Evolutionary conservation across 2,329 filamentous ascomycete species (phyloP).

Genomic region (Epicoccum nigrum): DNA sequence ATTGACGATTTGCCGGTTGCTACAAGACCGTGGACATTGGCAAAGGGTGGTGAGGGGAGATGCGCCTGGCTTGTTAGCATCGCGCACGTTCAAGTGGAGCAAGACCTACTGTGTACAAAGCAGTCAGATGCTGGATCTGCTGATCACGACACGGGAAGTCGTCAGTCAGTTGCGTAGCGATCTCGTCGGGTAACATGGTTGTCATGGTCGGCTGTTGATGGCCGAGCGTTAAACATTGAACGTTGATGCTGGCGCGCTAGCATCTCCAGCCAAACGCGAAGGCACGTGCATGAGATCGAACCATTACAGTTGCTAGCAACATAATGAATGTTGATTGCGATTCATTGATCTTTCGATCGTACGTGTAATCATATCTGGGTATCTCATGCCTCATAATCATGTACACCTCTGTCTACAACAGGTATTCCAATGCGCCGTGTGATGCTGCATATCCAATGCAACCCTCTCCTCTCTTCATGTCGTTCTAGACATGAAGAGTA

Average conservation of each 20-base stretch:
- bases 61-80: slow-evolving; percentile 57
- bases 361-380: slow-evolving; percentile 10
- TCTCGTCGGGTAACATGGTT: slow-evolving; percentile 48
- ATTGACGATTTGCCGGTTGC: slow-evolving; percentile 86
- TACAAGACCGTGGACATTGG: slow-evolving; percentile 83
- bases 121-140: slow-evolving; percentile 55
- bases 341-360: slow-evolving; percentile 1
- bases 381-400: slow-evolving; percentile 14
- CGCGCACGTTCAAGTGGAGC: neutral
- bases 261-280: slow-evolving; percentile 22
- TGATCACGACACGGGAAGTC: slow-evolving; percentile 53
- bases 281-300: slow-evolving; percentile 27
- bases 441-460: slow-evolving; percentile 35
- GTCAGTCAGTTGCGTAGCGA: slow-evolving; percentile 42
- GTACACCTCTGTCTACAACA: slow-evolving; percentile 8
- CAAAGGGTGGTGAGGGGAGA: slow-evolving; percentile 72
- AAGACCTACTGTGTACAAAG: slow-evolving; percentile 52
- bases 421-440: slow-evolving; percentile 30
- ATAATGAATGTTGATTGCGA: neutral
- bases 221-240: slow-evolving; percentile 1
- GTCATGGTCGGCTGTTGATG: neutral
- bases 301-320: no score
- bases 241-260: slow-evolving; percentile 21
- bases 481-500: slow-evolving; percentile 40
- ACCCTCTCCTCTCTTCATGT: neutral